Evolutionary conservation across 2,329 filamentous ascomycete species (phyloP).

Genomic region (Phialophora tarda): DNA sequence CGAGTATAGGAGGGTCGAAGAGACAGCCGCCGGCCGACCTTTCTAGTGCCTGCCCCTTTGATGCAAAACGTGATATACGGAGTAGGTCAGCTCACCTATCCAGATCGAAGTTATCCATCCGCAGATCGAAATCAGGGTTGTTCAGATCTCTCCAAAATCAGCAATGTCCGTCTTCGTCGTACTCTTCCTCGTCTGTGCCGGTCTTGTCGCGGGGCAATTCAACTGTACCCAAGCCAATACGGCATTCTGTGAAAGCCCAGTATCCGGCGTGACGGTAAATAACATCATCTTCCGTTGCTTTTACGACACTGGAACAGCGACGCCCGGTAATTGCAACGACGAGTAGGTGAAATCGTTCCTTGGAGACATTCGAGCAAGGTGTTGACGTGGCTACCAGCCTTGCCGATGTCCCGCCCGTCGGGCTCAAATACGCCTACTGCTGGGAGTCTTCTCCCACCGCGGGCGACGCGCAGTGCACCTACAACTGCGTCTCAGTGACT

Average conservation of each 20-base stretch:
- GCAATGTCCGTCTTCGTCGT: too few species aligned
- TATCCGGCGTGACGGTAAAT: not conserved
- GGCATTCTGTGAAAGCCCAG: constrained; percentile 7
- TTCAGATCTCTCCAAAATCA: too few species aligned
- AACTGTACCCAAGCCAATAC: constrained; percentile 18
- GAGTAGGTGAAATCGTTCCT: constrained; percentile 4
- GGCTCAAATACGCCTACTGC: constrained; percentile 18
- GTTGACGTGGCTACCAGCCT: not conserved
- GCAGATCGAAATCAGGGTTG: too few species aligned
- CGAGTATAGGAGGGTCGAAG: too few species aligned
- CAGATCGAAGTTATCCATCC: too few species aligned
- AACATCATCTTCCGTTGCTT: constrained; percentile 5
- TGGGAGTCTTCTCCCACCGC: constrained; percentile 16
- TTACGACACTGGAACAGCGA: constrained; percentile 7
- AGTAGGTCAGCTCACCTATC: too few species aligned
- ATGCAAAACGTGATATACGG: too few species aligned
- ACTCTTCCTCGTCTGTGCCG: too few species aligned
- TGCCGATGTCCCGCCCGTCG: constrained; percentile 12
- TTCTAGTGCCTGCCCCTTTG: too few species aligned
- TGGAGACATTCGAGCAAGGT: too few species aligned
- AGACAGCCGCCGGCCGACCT: too few species aligned
- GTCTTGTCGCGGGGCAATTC: too few species aligned
- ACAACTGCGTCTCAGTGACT: constrained; percentile 18
- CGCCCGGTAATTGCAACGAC: constrained; percentile 16
- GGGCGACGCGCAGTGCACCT: constrained; percentile 14